These are phyloP conservation scores for Mycosphaerella sp. DNA, from an alignment of 2,329 filamentous ascomycete species.

Conservation along the genomic window DNA sequence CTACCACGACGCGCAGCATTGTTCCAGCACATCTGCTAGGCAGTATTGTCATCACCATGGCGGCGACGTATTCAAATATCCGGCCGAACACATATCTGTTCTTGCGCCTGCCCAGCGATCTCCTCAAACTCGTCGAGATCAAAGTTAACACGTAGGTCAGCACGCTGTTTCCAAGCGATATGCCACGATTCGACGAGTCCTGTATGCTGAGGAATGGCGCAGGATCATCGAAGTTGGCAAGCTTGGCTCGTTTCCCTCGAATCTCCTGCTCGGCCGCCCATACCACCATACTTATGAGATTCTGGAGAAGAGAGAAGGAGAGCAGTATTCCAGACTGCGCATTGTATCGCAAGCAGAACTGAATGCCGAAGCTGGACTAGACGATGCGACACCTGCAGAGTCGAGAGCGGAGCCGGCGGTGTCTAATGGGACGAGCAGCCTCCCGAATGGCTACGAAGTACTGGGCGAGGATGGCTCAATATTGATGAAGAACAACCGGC, in stretches of 20 bases:
- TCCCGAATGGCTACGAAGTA: constrained; percentile 39
- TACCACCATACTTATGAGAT: constrained; percentile 90
- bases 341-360: constrained; percentile 76
- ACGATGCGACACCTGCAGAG: constrained; percentile 45
- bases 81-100: constrained; percentile 49
- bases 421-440: constrained; percentile 27
- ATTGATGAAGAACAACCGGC: constrained; percentile 56
- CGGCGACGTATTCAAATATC: constrained; percentile 42
- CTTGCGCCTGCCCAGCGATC: constrained; percentile 53
- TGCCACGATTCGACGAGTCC: constrained; percentile 27
- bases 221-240: constrained; percentile 87
- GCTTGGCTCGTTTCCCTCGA: constrained; percentile 84
- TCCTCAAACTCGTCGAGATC: constrained; percentile 53
- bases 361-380: constrained; percentile 63
- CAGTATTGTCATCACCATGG: constrained; percentile 12
- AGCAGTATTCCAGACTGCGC: constrained; percentile 63
- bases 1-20: background rate
- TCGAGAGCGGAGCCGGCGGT: constrained; percentile 29
- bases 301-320: constrained; percentile 60
- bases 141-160: constrained; percentile 58
- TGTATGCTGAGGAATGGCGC: constrained; percentile 28
- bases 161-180: constrained; percentile 17
- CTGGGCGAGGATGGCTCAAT: constrained; percentile 45
- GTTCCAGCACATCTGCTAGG: background rate
- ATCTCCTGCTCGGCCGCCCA: constrained; percentile 83